Conservation (phyloP, 208 protist genomes). For the Trypanosoma caninum region DNA sequence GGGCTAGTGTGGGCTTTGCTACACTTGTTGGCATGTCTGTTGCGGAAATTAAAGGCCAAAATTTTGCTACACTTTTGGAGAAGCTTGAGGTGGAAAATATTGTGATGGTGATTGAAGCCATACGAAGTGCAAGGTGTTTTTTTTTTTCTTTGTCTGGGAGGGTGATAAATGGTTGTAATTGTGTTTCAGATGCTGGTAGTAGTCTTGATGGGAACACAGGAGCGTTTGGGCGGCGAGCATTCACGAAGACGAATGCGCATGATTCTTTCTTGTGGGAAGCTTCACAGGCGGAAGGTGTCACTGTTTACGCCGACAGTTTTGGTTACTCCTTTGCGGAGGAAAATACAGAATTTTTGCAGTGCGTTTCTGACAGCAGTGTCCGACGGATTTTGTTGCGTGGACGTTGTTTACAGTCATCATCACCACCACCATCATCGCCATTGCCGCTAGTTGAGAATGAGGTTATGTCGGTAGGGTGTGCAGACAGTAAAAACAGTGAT, state of each 20-base stretch:
- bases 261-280: not conserved
- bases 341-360: not conserved
- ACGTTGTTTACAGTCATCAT: not conserved
- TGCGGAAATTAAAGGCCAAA: constrained; percentile 27
- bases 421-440: not conserved
- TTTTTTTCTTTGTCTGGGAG: too few species aligned
- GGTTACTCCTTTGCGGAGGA: constrained; percentile 9
- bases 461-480: not conserved
- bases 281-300: not conserved
- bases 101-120: constrained; percentile 4
- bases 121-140: constrained; percentile 1
- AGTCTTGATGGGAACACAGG: not conserved
- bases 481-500: constrained; percentile 2
- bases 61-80: constrained; percentile 31
- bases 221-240: not conserved
- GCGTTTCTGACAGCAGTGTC: not conserved
- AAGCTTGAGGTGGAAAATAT: constrained; percentile 45
- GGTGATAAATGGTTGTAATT: too few species aligned
- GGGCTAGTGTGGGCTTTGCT: constrained; percentile 47
- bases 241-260: not conserved
- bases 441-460: not conserved
- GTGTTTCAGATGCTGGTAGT: not conserved
- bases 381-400: constrained; percentile 19
- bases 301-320: not conserved
- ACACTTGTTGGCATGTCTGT: constrained; percentile 37